Evolutionary conservation across 2,329 filamentous ascomycete species (phyloP), one percentile per base, ranked within the genome.

Genomic region (Cercospora sp.): DNA sequence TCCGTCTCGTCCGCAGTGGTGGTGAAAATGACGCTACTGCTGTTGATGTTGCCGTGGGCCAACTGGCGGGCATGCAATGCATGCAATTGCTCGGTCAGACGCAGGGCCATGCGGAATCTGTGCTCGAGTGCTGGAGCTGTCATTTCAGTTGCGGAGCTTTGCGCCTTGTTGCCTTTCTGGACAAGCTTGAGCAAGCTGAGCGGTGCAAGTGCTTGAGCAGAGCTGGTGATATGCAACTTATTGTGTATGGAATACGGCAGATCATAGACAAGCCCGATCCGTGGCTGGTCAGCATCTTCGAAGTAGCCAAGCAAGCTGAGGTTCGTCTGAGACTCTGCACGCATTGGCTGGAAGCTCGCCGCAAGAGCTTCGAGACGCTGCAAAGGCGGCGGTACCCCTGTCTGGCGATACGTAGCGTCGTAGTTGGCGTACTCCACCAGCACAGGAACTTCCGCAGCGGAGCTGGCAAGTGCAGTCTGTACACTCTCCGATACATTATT

Each of bases 201-300:
- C 30, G 82, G 81, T 5, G 67, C 69, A n/a, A 75, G 73, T 18
- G 65, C 66, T 48, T 75, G 70, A 1, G 72, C 58, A 12, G 31
- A 73, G 64, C 59, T 78, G 76, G 9, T 87, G 82, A 70, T 85
- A 83, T 63, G 77, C 63, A 70, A 60, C 18, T 78, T 78, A 9
- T 79, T 79, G 69, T 81, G 80, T 12, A 82, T 77, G 8, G 78
- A 79, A 1, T 86, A 83, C 1, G 91, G 91, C 31, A 94, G 87
- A 60, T 91, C 89, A 74, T 92, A 94, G 10, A 94, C 85, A 10
- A 94, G 82, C 5, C 91, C 91, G 64, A 93, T 87, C 9, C 91
- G 85, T 0, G 83, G 81, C 65, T 91, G 89, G 63, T 87, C 85
- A 63, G 90, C 84, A 73, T 94, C 91, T 76, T 94, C 91, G 73